Evolutionary conservation across 192 early-diverging fungal species (phyloP), one percentile per base, ranked within the genome.

Genomic region (Diversispora epigaea): DNA sequence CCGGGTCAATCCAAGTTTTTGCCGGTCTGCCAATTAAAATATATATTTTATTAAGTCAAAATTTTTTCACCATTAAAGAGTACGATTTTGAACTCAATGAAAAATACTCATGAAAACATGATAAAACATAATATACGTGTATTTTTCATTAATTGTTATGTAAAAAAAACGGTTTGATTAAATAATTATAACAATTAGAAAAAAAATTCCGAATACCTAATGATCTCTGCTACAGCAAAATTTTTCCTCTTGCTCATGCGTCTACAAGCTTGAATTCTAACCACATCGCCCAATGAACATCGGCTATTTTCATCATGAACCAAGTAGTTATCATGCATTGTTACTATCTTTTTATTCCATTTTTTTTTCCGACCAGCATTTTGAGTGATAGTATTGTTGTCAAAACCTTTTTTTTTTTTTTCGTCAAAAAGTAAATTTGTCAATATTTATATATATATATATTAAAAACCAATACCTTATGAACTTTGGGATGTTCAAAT

Each of bases 221-320:
- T 82, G 63, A 98, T 91, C 79, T 95, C 93, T 7, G 91, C 93
- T n/a, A 98, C 86, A 12, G 88, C 86, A 81, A 96, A 98, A 74
- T 89, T 85, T 85, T 98, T 98, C 80, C 83, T 86, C 79, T 91
- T 92, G 85, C 93, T 95, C 55, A 95, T 61, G 62, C 94, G 95
- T 72, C 89, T 79, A 85, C 93, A 95, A 58, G 91, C 88, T 77
- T 98, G 93, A 74, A 98, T 98, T 49, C 91, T 88, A 44, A 98
- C 96, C 68, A 93, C 88, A 79, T 98, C 96, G 50, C 96, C 96
- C 21, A 96, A 80, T 47, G 89, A 89, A 82, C 94, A 95, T 68
- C 89, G 73, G 70, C 92, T 86, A 6, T 89, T 84, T 63, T 89
- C 91, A 78, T 98, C 96, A 81, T 98, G 96, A 14, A 85, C 94